Conservation (phyloP, 2,329 filamentous ascomycete genomes). For the Cladosporium austrohemisphaericum region DNA sequence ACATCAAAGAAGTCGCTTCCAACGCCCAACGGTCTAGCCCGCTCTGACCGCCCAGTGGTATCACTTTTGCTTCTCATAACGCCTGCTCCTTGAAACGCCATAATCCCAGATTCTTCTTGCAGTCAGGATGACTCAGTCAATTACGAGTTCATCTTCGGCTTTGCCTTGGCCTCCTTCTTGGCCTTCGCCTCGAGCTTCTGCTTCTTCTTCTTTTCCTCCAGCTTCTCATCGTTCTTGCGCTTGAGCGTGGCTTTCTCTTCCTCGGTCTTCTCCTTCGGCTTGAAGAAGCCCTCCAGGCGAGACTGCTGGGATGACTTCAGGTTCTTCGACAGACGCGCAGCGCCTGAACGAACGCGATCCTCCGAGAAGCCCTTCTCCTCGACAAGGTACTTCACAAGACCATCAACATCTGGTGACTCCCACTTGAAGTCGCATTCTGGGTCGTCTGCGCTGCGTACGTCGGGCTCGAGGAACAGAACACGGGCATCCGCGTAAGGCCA, state of each 20-base stretch:
- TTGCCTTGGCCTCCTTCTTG: conserved; percentile 86
- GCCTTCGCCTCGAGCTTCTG: conserved; percentile 91
- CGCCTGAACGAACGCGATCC: conserved; percentile 79
- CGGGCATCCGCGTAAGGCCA: conserved; percentile 94
- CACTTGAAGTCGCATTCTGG: conserved; percentile 95
- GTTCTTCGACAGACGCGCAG: conserved; percentile 78
- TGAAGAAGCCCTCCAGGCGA: conserved; percentile 94
- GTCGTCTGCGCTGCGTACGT: conserved; percentile 78
- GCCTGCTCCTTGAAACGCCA: conserved; percentile 10
- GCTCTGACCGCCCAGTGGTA: conserved; percentile 11
- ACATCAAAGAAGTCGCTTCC: no score
- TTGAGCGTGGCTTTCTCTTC: conserved; percentile 81
- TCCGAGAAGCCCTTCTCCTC: conserved; percentile 96
- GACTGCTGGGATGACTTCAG: conserved; percentile 88
- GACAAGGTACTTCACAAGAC: conserved; percentile 83
- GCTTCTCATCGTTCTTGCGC: conserved; percentile 88
- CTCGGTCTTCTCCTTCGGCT: conserved; percentile 81
- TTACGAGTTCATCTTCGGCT: conserved; percentile 53
- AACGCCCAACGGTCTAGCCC: conserved; percentile 1
- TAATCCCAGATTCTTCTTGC: neutral
- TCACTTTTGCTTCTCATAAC: conserved; percentile 13
- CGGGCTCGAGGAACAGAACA: conserved; percentile 84
- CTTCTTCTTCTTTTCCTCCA: conserved; percentile 92
- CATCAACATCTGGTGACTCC: conserved; percentile 88
- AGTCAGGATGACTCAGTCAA: neutral